Conservation (phyloP, 148 eudicot species). For the Dianthus caryophyllus region DNA sequence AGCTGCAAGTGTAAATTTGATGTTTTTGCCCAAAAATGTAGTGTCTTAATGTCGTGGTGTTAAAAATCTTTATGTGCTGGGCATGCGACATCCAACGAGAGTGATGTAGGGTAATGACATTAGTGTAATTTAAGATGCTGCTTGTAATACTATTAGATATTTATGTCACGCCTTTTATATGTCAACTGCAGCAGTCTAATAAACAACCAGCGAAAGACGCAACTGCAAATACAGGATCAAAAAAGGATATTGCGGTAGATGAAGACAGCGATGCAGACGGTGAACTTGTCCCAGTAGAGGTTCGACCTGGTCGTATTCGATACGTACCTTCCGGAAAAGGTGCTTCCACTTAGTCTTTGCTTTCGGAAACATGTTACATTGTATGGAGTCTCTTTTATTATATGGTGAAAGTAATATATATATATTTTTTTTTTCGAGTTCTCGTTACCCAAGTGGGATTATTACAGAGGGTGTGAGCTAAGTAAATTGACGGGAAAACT, state of each 20-base stretch:
- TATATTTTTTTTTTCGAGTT: neutral
- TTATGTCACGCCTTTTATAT: neutral
- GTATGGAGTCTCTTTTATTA: too few relatives aligned
- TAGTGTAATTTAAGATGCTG: neutral
- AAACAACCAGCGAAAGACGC: constrained; percentile 23
- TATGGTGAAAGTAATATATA: neutral
- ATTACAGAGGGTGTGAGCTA: neutral
- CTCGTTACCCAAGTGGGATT: neutral
- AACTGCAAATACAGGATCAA: constrained; percentile 18
- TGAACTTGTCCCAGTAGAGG: constrained; percentile 56
- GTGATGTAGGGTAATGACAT: too few relatives aligned
- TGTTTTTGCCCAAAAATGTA: too few relatives aligned
- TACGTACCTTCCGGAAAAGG: constrained; percentile 66
- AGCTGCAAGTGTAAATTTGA: too few relatives aligned
- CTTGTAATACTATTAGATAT: neutral
- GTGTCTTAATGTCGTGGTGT: too few relatives aligned
- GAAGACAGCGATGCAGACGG: constrained; percentile 41
- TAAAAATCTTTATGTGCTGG: too few relatives aligned
- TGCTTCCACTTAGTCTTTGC: constrained; percentile 18
- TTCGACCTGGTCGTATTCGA: constrained; percentile 86
- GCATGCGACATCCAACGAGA: too few relatives aligned
- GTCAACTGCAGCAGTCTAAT: constrained; percentile 30
- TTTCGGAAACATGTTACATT: constrained; percentile 1
- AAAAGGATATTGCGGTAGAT: constrained; percentile 24
- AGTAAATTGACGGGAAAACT: neutral